Evolutionary conservation across 2,329 filamentous ascomycete genomes (phyloP).

Genomic region (Colletotrichum costaricense): DNA sequence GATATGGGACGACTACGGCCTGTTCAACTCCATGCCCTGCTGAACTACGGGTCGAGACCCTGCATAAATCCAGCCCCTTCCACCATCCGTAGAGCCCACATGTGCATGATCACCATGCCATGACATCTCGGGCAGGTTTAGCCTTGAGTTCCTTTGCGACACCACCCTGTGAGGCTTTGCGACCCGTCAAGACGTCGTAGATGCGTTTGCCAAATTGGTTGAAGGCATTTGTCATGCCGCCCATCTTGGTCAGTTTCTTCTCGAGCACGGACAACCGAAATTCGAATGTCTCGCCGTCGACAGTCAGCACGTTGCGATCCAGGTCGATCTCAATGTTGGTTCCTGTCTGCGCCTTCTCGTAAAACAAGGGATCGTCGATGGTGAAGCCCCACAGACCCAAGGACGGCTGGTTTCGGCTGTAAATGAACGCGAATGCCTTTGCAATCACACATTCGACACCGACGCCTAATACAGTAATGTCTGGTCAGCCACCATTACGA

Average conservation of each 20-base stretch:
- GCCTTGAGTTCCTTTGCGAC: background rate
- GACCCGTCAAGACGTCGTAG: conserved; percentile 25
- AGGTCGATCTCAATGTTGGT: conserved; percentile 50
- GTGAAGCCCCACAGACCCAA: conserved; percentile 56
- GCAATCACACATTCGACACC: conserved; percentile 57
- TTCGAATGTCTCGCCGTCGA: conserved; percentile 42
- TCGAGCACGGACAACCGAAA: conserved; percentile 54
- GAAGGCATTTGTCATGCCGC: conserved; percentile 53
- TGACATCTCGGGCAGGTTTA: background rate
- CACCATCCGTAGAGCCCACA: background rate
- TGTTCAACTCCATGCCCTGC: background rate
- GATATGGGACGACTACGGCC: background rate
- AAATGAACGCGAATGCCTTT: conserved; percentile 58
- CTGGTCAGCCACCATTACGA: background rate
- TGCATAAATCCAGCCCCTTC: background rate
- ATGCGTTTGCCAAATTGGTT: conserved; percentile 47
- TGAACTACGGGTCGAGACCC: background rate
- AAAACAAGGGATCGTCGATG: conserved; percentile 52
- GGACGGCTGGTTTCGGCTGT: conserved; percentile 56
- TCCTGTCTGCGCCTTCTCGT: conserved; percentile 47
- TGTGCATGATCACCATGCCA: conserved; percentile 12
- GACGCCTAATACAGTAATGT: conserved; percentile 32
- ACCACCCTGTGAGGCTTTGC: background rate
- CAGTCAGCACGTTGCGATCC: background rate
- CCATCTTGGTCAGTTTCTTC: conserved; percentile 47